Conservation (phyloP, 2,329 filamentous ascomycete genomes). For the Hortaea werneckii region DNA sequence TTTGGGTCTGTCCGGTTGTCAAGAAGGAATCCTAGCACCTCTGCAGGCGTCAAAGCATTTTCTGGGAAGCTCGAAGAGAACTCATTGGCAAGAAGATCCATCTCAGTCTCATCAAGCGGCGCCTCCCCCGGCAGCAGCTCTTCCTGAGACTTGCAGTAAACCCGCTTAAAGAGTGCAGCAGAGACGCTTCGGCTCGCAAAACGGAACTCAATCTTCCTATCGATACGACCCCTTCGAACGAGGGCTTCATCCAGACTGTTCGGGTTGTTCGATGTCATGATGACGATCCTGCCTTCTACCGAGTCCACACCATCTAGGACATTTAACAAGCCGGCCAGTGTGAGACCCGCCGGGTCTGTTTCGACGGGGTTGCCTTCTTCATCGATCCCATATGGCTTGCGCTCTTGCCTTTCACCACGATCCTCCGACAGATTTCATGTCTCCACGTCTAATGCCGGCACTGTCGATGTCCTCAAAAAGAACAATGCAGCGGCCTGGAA, state of each 20-base stretch:
- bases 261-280: slow-evolving; percentile 71
- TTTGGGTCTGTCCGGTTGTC: not conserved
- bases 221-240: slow-evolving; percentile 60
- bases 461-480: slow-evolving; percentile 94
- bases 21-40: not conserved
- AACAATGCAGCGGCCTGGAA: slow-evolving; percentile 95
- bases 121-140: not conserved
- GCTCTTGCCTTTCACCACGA: not conserved
- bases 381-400: slow-evolving; percentile 4
- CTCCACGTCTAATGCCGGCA: slow-evolving; percentile 85
- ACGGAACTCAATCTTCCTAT: slow-evolving; percentile 53
- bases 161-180: slow-evolving; percentile 30
- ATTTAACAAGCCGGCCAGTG: slow-evolving; percentile 67
- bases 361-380: slow-evolving; percentile 13
- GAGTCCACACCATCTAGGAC: slow-evolving; percentile 70
- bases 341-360: slow-evolving; percentile 37
- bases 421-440: slow-evolving; percentile 35
- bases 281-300: slow-evolving; percentile 63
- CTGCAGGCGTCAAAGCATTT: not conserved
- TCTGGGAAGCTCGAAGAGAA: not conserved
- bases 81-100: not conserved
- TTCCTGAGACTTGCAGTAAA: slow-evolving; percentile 8
- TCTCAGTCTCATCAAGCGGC: not conserved
- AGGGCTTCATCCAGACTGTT: slow-evolving; percentile 63
- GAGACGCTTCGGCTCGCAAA: slow-evolving; percentile 29